phyloP scores from a whole-genome alignment of 2,329 filamentous ascomycete genomes.

The Tolypocladium amazonense region DNA sequence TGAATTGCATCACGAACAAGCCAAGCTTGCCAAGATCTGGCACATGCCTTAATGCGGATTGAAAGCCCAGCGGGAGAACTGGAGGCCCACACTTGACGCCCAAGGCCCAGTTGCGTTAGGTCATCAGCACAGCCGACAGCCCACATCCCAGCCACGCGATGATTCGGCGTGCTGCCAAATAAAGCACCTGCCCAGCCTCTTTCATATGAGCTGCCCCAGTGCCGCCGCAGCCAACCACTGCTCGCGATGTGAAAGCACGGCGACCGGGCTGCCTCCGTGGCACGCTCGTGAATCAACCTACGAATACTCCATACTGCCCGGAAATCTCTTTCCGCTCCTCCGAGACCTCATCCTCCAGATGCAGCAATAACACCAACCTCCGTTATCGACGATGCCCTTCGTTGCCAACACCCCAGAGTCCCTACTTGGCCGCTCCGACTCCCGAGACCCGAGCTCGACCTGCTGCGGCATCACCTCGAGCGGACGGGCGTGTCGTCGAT shows the following conservation, averaged over 20 bases:
- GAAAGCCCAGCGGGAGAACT: too few species aligned
- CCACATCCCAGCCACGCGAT: background rate
- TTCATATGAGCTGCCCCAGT: background rate
- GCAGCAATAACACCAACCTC: background rate
- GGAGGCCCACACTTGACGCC: too few species aligned
- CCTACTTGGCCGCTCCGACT: slow-evolving; percentile 67
- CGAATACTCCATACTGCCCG: too few species aligned
- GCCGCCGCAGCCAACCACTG: background rate
- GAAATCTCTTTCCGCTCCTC: background rate
- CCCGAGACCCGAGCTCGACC: slow-evolving; percentile 71
- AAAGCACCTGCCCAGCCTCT: background rate
- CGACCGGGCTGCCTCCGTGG: background rate
- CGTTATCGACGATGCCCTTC: slow-evolving; percentile 23
- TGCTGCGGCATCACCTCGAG: slow-evolving; percentile 78
- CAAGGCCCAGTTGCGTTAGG: background rate
- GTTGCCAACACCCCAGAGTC: slow-evolving; percentile 64
- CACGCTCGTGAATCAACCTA: background rate
- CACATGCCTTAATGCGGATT: too few species aligned
- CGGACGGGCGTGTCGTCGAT: slow-evolving; percentile 74
- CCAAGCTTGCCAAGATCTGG: too few species aligned
- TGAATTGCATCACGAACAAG: background rate
- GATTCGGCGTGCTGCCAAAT: background rate
- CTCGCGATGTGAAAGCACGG: background rate
- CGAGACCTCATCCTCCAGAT: background rate
- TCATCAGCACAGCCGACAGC: background rate